Percentiles rank a stretch among this genome's conserved stretches.
Conservation (phyloP, 2,329 filamentous ascomycete species). For the Apiospora pterosperma region DNA sequence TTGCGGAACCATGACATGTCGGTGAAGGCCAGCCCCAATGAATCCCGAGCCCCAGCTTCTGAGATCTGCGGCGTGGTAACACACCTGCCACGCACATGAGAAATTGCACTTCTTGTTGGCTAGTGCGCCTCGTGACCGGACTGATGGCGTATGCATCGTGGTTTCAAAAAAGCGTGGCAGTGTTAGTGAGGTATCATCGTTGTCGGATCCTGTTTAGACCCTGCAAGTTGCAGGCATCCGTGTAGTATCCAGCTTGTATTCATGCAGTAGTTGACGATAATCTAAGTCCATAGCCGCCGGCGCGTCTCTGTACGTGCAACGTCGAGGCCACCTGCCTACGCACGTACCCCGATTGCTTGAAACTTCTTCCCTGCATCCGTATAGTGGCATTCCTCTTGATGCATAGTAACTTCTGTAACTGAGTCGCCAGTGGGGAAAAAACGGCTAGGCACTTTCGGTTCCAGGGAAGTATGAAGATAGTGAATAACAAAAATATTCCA, state of each 20-base stretch:
- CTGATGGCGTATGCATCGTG: background rate
- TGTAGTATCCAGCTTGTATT: background rate
- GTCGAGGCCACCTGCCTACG: background rate
- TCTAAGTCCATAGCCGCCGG: background rate
- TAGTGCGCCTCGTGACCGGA: background rate
- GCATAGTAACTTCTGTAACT: background rate
- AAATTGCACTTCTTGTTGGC: background rate
- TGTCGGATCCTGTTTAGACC: background rate
- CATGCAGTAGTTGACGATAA: too few species aligned
- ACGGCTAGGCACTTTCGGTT: accelerated
- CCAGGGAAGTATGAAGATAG: background rate
- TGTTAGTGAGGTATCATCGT: background rate
- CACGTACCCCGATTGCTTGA: background rate
- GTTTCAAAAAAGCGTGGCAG: background rate
- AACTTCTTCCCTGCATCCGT: background rate
- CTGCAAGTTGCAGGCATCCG: background rate
- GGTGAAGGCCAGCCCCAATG: too few species aligned
- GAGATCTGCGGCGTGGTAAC: background rate
- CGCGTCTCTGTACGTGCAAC: background rate
- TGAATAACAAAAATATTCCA: too few species aligned
- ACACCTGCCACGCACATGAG: background rate
- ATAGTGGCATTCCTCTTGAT: background rate
- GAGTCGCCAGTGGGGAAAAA: background rate
- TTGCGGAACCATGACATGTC: too few species aligned
- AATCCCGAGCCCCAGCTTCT: too few species aligned